Conservation (phyloP, 345 rosid genomes). For the Citropsis articulata region DNA sequence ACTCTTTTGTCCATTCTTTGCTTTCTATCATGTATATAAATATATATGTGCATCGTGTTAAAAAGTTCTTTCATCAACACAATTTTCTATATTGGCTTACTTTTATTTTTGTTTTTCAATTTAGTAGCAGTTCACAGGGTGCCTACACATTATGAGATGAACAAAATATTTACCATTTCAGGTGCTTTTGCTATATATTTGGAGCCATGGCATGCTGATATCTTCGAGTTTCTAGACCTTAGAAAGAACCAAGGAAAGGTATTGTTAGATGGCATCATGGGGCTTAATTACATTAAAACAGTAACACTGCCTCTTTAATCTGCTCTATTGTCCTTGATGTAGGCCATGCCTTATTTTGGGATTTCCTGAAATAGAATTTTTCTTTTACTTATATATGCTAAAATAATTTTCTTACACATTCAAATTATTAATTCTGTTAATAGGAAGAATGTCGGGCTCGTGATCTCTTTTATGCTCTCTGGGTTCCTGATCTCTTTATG, state of each 20-base stretch:
- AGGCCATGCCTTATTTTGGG: background rate
- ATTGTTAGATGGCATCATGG: background rate
- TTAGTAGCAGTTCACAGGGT: background rate
- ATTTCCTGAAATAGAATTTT: background rate
- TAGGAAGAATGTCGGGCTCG: conserved; percentile 89
- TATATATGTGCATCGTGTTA: background rate
- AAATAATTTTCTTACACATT: background rate
- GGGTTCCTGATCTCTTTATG: conserved; percentile 95
- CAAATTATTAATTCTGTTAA: background rate
- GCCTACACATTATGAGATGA: background rate
- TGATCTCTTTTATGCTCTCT: conserved; percentile 79
- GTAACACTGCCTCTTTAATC: background rate
- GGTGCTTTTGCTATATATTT: conserved; percentile 90
- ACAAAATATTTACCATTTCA: conserved; percentile 2
- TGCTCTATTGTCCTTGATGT: background rate
- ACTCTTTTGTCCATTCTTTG: background rate
- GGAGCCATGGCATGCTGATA: conserved; percentile 92
- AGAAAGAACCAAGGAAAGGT: conserved; percentile 86
- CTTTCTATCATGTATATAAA: background rate
- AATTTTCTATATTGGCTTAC: background rate
- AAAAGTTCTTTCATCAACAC: background rate
- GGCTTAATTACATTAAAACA: background rate
- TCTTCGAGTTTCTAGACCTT: conserved; percentile 66
- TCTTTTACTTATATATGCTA: background rate
- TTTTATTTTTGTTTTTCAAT: background rate